Percentiles rank a stretch among this genome's conserved stretches.
Evolutionary conservation across 2,329 filamentous ascomycete species (phyloP).

Genomic region (Beauveria brongniartii): DNA sequence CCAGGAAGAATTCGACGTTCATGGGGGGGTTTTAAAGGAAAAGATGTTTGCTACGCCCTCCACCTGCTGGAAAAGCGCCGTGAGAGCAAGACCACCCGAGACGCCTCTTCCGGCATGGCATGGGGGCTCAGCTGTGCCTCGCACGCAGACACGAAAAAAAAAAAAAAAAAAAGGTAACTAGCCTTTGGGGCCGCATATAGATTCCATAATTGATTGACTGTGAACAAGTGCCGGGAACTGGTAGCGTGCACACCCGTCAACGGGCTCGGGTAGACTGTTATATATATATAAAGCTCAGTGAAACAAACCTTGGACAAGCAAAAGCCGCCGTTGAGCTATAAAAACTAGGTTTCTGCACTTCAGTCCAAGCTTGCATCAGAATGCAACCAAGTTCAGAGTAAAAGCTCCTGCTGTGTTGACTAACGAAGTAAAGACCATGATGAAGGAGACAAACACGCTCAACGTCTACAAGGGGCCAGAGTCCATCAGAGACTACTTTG

Average conservation of each 20-base stretch:
- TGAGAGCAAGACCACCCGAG: neutral
- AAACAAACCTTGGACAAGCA: neutral
- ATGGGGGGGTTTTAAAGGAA: too few relatives aligned
- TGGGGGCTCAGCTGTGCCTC: neutral
- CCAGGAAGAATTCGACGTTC: too few relatives aligned
- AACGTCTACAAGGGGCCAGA: constrained; percentile 53
- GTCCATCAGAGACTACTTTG: constrained; percentile 49
- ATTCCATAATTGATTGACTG: constrained; percentile 3
- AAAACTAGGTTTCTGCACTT: neutral
- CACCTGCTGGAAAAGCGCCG: too few relatives aligned
- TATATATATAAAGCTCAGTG: constrained; percentile 1
- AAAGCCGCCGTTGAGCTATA: neutral
- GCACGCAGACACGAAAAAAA: neutral
- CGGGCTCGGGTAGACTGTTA: too few relatives aligned
- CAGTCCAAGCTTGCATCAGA: too few relatives aligned
- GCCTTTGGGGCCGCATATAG: neutral
- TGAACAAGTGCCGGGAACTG: neutral
- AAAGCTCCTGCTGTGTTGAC: neutral
- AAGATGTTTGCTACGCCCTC: too few relatives aligned
- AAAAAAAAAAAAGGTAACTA: neutral
- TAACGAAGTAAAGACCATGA: neutral
- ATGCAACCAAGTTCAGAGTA: neutral
- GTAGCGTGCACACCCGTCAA: too few relatives aligned
- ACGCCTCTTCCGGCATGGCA: neutral
- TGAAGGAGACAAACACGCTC: constrained; percentile 20